Evolutionary conservation across 225 moss, liverwort and hornwort genomes (phyloP), one percentile per base, ranked within the genome.

Genomic region (Bryum argenteum): DNA sequence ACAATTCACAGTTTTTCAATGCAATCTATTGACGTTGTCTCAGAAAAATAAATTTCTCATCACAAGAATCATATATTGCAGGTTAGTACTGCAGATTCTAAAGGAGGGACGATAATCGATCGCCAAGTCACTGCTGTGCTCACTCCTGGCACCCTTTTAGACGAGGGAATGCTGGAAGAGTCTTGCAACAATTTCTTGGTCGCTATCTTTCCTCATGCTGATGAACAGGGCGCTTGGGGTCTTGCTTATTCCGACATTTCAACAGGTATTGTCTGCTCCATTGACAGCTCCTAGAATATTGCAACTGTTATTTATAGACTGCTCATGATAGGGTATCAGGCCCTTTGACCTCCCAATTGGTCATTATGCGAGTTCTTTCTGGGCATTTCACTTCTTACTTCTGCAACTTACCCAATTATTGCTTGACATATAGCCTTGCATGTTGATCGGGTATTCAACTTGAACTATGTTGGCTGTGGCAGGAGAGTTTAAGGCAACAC

Each of bases 401-500:
- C 41, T 65, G 54, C 53, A 53, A 59, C 53, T 66, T 65, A 58
- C 48, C 11, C 47, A 21, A 71, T 12, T 54, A 37, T 61, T 61
- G 61, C 54, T 40, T 51, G 33, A 12, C 63, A 20, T 17, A 4
- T 5, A 33, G 19, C 61, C 66, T 71, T 20, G 24, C 47, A 19
- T 64, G 39, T 69, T 44, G 47, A 59, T 73, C 64, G 54, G 38
- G 19, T 68, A 67, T 21, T 41, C 23, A 53, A 58, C 45, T 73
- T 72, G 12, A 69, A 71, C 42, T 40, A 13, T 44, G 39, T 71
- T 79, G 39, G 51, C 54, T 82, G 58, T 82, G 77, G 80, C 91
- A 91, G 91, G 91, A 65, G 91, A 91, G 77, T 91, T 91, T 73
- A 81, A 77, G 78, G 86, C 84, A 69, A 86, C 88, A 69, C 88